Conservation (phyloP, 2,329 filamentous ascomycete genomes). For the Meredithiella fracta region DNA sequence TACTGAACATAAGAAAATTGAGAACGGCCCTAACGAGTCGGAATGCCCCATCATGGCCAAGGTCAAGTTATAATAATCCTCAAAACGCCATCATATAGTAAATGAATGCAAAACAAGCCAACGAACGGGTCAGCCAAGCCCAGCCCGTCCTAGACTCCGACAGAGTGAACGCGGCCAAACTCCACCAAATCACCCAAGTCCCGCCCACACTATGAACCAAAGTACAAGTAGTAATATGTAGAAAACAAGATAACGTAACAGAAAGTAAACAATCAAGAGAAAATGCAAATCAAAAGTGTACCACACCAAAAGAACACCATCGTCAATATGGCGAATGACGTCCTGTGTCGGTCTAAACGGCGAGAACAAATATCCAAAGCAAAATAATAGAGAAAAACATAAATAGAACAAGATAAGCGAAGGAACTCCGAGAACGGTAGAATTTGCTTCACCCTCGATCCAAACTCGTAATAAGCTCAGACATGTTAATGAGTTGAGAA, state of each 20-base stretch:
- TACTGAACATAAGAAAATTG: constrained; percentile 2
- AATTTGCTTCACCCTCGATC: too few species aligned
- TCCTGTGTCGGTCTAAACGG: neutral
- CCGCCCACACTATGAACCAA: neutral
- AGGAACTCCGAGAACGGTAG: neutral
- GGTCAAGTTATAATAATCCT: constrained; percentile 7
- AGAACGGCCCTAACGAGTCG: neutral
- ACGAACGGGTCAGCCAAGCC: neutral
- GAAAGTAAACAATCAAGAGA: neutral
- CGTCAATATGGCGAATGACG: neutral
- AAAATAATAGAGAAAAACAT: constrained; percentile 1
- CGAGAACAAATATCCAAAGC: constrained; percentile 1
- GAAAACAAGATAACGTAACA: neutral
- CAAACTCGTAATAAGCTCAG: too few species aligned
- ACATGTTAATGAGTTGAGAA: too few species aligned
- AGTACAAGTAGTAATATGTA: neutral
- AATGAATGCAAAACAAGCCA: constrained; percentile 2
- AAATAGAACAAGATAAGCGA: constrained; percentile 1
- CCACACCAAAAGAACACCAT: neutral
- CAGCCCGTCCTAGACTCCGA: too few species aligned
- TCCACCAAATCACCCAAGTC: neutral
- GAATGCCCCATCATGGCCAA: neutral
- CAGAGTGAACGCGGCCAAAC: neutral
- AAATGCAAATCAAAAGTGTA: neutral
- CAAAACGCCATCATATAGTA: constrained; percentile 13